Conservation (phyloP, 1,139 yeast species). For the Wickerhamomyces sp. region DNA sequence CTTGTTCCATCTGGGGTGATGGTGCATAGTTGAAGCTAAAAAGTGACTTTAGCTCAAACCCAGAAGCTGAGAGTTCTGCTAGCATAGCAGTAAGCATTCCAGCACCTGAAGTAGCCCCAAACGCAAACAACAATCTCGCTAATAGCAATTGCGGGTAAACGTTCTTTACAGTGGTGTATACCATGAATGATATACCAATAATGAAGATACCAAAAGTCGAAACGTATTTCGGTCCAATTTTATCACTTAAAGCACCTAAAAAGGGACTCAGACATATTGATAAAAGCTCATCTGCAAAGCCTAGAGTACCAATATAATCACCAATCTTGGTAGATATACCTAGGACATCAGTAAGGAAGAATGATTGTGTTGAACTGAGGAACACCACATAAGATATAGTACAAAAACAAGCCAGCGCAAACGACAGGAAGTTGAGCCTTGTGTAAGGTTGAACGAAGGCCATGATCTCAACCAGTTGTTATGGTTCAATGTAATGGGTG, state of each 20-base stretch:
- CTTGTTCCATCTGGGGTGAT: neutral
- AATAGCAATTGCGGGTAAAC: conserved; percentile 48
- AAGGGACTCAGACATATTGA: conserved; percentile 55
- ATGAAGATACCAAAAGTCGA: conserved; percentile 43
- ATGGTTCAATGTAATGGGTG: too few species aligned
- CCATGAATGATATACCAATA: conserved; percentile 41
- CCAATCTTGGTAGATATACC: conserved; percentile 47
- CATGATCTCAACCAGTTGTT: too few species aligned
- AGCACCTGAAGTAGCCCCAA: conserved; percentile 49
- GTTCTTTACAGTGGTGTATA: conserved; percentile 42
- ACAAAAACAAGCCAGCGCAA: conserved; percentile 35
- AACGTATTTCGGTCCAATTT: conserved; percentile 54
- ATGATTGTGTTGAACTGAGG: conserved; percentile 63
- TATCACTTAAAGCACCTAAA: conserved; percentile 60
- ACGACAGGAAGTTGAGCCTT: conserved; percentile 21
- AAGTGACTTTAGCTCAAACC: conserved; percentile 21
- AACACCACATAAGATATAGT: conserved; percentile 63
- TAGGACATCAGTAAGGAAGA: conserved; percentile 53
- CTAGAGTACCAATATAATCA: conserved; percentile 52
- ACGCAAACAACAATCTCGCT: conserved; percentile 51
- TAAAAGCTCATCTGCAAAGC: conserved; percentile 58
- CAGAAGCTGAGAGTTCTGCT: conserved; percentile 48
- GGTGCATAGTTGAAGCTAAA: conserved; percentile 8
- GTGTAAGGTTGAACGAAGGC: conserved; percentile 14
- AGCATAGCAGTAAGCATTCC: conserved; percentile 46